A percentile compares a stretch with the other conserved stretches of the same genome.
Evolutionary conservation across 441 rosid species (phyloP).

Genomic region (Theobroma grandiflorum): DNA sequence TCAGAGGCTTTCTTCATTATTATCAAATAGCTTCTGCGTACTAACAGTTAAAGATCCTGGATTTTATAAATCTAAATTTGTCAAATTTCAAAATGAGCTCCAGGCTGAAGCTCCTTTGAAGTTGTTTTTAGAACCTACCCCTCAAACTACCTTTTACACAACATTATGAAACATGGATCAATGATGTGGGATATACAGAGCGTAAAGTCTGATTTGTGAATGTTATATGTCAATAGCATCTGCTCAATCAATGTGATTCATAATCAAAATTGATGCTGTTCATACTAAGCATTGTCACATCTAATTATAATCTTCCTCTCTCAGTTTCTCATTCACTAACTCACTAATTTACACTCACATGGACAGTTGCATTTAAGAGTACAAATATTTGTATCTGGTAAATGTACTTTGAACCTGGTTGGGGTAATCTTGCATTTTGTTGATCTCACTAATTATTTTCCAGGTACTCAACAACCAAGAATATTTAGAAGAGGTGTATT

Average conservation of each 20-base stretch:
- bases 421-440: too few relatives aligned
- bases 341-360: neutral
- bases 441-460: neutral
- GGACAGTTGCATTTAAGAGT: neutral
- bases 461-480: conserved; percentile 44
- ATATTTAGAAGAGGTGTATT: conserved; percentile 50
- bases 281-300: neutral
- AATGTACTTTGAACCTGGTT: neutral
- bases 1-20: neutral
- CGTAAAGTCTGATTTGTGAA: neutral
- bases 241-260: neutral
- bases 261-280: neutral
- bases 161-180: neutral
- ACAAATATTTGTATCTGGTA: neutral
- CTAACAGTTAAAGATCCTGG: neutral
- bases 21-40: neutral
- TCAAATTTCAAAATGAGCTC: neutral
- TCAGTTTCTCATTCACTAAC: neutral
- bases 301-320: neutral
- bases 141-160: neutral
- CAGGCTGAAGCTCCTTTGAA: neutral
- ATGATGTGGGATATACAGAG: neutral
- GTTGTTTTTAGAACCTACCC: neutral
- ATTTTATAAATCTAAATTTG: neutral
- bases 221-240: neutral